Evolutionary conservation across 441 rosid genomes (phyloP), one percentile per base, ranked within the genome.

Genomic region (Breynia disticha): DNA sequence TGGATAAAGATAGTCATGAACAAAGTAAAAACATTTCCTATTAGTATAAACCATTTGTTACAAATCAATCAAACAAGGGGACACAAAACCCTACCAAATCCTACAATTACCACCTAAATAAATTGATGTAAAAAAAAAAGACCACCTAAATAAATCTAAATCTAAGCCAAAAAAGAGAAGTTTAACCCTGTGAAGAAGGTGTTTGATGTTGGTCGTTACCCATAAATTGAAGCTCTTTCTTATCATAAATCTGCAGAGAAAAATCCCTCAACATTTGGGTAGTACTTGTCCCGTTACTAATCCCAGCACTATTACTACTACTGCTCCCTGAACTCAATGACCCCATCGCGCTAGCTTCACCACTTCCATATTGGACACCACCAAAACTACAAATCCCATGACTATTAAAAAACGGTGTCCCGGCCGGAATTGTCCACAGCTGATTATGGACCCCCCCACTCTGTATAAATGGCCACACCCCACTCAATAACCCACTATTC

Each of bases 151-250:
- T 13, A 48, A 52, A 48, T 11, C 19, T 20, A 55, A 14, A 55
- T 35, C 56, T 18, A 38, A 46, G 3, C 6, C 14, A 46, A 45
- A 47, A 46, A 50, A 48, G n/a, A 19, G 7, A 39, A 47, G 20
- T 14, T 38, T 39, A 24, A 71, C 12, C 60, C 50, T 72, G 48
- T 2, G 62, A 69, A 46, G 70, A 67, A 1, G 71, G 57, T 1
- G 72, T 20, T 13, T 72, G 78, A 22, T 67, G 71, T 53, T 64
- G 55, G 54, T 62, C 55, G 22, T 69, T 56, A 67, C 79, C 79
- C 52, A 85, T 52, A 60, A 78, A 86, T 58, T 76, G 90, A 59
- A 79, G 82, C 70, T 82, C 86, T 48, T 68, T 80, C 65, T 69
- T 83, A 37, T 83, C 95, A 59, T 65, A 63, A 64, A 81, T 76